phyloP scores from a whole-genome alignment of 139 green algal genomes.

The Tetraselmis striata region DNA sequence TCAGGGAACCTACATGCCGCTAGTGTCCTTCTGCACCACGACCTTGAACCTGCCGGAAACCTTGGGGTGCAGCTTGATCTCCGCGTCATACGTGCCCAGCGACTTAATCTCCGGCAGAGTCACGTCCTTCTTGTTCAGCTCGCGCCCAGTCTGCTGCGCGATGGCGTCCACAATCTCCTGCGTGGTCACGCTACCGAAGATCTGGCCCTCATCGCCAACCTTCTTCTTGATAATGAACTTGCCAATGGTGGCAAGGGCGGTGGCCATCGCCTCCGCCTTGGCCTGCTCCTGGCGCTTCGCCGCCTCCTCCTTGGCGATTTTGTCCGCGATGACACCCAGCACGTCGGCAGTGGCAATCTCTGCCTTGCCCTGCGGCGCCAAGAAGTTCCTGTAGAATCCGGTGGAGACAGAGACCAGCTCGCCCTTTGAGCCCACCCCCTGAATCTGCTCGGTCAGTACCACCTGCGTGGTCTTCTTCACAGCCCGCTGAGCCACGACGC shows the following conservation, averaged over 20 bases:
- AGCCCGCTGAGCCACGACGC: constrained; percentile 27
- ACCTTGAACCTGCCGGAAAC: constrained; percentile 79
- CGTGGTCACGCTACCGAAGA: constrained; percentile 72
- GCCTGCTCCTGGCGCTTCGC: constrained; percentile 50
- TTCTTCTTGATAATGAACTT: constrained; percentile 93
- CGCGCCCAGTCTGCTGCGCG: constrained; percentile 70
- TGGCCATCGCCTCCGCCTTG: constrained; percentile 51
- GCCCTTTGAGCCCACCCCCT: constrained; percentile 54
- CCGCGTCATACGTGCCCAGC: constrained; percentile 70
- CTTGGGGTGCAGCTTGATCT: constrained; percentile 57
- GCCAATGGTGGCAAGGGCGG: constrained; percentile 75
- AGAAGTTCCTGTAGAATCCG: constrained; percentile 88
- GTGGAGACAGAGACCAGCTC: constrained; percentile 66
- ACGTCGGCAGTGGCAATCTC: constrained; percentile 61
- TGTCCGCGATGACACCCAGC: constrained; percentile 30
- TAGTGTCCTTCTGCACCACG: constrained; percentile 63
- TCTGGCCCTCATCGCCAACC: constrained; percentile 70
- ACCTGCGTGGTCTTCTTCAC: constrained; percentile 45
- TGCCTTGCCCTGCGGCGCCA: constrained; percentile 64
- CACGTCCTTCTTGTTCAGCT: constrained; percentile 65
- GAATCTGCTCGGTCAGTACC: constrained; percentile 43
- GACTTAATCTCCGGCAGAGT: constrained; percentile 84
- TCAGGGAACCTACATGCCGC: neutral
- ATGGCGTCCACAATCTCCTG: constrained; percentile 74
- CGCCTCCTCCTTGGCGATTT: constrained; percentile 50